Percentiles rank a stretch among this genome's conserved stretches.
Conservation (phyloP, 2,329 filamentous ascomycete species). For the Penicillium freii region DNA sequence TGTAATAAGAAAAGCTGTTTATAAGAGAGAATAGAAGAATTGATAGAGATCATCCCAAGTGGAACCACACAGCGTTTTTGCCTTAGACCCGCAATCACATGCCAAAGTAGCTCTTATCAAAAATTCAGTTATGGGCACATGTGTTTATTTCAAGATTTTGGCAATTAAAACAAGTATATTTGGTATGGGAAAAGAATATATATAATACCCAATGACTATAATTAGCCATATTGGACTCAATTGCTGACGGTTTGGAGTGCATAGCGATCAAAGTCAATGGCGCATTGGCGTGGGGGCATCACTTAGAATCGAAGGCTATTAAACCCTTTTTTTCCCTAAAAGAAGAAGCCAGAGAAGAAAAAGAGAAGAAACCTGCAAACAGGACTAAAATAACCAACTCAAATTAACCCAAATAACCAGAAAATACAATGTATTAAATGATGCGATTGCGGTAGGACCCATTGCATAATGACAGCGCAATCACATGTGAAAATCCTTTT, state of each 20-base stretch:
- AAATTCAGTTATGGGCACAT: background rate
- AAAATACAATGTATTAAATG: slow-evolving; percentile 15
- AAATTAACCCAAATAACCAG: background rate
- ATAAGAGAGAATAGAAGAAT: background rate
- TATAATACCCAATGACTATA: background rate
- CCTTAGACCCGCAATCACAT: slow-evolving; percentile 38
- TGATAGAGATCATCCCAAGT: slow-evolving; percentile 1
- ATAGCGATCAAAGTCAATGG: slow-evolving; percentile 1
- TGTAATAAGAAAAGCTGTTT: background rate
- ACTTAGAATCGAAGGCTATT: background rate
- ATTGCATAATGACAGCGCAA: slow-evolving; percentile 23
- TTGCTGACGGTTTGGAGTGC: background rate
- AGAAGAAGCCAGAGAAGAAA: background rate
- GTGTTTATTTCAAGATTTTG: background rate
- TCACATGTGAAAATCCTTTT: slow-evolving; percentile 27
- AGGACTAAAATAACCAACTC: background rate
- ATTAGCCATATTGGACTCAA: background rate
- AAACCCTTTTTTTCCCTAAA: background rate
- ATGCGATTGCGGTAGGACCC: slow-evolving; percentile 18
- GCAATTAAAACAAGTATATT: background rate
- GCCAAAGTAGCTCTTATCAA: slow-evolving; percentile 25
- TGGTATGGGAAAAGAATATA: background rate
- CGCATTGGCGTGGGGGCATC: background rate
- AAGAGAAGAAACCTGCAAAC: slow-evolving; percentile 1
- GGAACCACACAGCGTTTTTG: slow-evolving; percentile 7